Conservation (phyloP, 495 filamentous ascomycete genomes). For the Sphaerosporella brunnea region DNA sequence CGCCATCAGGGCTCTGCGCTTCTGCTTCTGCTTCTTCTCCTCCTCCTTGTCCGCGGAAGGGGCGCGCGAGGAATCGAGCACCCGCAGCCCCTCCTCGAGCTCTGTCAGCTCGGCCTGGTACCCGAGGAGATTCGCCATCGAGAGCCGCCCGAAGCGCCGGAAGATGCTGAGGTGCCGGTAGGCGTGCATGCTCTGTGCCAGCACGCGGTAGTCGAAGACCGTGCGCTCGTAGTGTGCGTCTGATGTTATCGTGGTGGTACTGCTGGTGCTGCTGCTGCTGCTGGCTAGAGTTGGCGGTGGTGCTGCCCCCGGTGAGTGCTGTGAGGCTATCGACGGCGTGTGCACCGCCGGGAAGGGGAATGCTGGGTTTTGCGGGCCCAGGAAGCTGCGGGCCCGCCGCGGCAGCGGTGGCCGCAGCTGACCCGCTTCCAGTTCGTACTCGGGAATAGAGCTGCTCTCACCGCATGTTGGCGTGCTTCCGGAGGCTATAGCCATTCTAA, state of each 20-base stretch:
- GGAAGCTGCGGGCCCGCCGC: neutral
- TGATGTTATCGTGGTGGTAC: no score
- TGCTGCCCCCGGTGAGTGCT: no score
- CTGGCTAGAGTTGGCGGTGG: no score
- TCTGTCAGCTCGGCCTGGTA: constrained; percentile 18
- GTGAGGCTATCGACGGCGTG: constrained; percentile 17
- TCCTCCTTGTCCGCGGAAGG: no score
- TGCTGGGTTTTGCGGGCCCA: neutral
- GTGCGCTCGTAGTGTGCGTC: constrained; percentile 18
- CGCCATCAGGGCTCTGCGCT: neutral
- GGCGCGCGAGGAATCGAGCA: neutral
- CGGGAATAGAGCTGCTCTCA: no score
- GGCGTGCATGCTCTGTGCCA: constrained; percentile 20
- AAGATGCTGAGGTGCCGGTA: constrained; percentile 23
- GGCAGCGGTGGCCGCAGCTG: neutral
- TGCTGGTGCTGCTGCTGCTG: no score
- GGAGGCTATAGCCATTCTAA: no score
- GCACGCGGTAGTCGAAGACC: constrained; percentile 18
- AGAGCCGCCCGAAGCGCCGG: constrained; percentile 19
- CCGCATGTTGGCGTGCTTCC: no score
- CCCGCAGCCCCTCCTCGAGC: constrained; percentile 11
- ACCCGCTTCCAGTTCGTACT: neutral
- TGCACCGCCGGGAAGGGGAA: neutral
- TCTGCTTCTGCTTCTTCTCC: neutral
- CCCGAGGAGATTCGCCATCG: constrained; percentile 18